These are phyloP conservation scores for Lentinus brumalis DNA, from an alignment of 768 basidiomycete species.

Conservation along the genomic window DNA sequence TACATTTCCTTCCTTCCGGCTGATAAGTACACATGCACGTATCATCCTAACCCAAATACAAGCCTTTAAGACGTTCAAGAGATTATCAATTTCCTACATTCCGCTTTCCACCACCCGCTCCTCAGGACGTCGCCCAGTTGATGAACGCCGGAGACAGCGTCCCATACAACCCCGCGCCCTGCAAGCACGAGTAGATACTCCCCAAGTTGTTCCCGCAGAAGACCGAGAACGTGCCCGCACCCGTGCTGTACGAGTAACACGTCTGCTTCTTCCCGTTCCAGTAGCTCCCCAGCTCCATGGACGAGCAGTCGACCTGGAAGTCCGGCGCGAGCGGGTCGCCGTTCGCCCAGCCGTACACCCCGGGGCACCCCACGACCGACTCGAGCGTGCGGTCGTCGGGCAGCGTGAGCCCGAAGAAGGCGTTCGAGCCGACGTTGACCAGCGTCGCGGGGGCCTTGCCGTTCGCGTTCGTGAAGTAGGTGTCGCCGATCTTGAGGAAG, in stretches of 20 bases:
- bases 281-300: slow-evolving; percentile 10
- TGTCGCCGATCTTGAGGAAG: slow-evolving; percentile 6
- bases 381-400: neutral
- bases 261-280: slow-evolving; percentile 11
- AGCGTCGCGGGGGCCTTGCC: neutral
- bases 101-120: neutral
- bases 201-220: slow-evolving; percentile 4
- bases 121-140: slow-evolving; percentile 4
- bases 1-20: too few relatives aligned
- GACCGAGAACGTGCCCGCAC: neutral
- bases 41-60: too few relatives aligned
- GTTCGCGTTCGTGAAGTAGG: slow-evolving; percentile 2
- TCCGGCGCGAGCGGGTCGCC: neutral
- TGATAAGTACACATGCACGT: too few relatives aligned
- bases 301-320: slow-evolving; percentile 10
- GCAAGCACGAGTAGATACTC: slow-evolving; percentile 9
- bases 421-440: slow-evolving; percentile 6
- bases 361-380: neutral
- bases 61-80: too few relatives aligned
- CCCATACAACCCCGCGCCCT: neutral
- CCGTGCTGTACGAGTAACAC: slow-evolving; percentile 1
- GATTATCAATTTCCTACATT: too few relatives aligned
- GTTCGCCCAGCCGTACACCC: slow-evolving; percentile 1
- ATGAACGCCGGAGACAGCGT: slow-evolving; percentile 1
- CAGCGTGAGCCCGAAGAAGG: slow-evolving; percentile 12